Base-by-base conservation (phyloP, 108 stramenopile species). In the Schizochytrium sp. region DNA sequence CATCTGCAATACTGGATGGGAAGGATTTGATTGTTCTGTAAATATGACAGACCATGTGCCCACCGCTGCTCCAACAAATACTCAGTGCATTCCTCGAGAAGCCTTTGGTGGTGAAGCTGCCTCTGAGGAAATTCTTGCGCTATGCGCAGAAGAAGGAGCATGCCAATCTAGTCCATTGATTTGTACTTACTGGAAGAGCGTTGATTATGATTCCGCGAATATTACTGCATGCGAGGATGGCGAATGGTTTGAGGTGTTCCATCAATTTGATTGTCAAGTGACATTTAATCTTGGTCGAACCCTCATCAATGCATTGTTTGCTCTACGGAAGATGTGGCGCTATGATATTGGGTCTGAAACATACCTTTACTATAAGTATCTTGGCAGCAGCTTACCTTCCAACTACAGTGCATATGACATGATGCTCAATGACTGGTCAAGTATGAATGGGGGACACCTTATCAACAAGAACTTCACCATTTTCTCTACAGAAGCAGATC, bases 351-450 rank as follows among this genome's bases (percentile, higher is more conserved):
- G 76, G 5, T 47, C 50, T 8, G 76, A 83, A 42, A 83, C 76
- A n/a, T 83, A 83, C n/a, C 76, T 83, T 47, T 83, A 83, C 47
- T 83, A 83, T 53, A 83, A 83, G 76, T 83, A 83, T 53, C 49
- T 53, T 17, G 40, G 50, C 53, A 53, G 5, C 5, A 47, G 50
- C n/a, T 40, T 83, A 5, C 76, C 76, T 7, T 46, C 45, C 10
- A 42, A 83, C 3, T 83, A 55, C 47, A 55, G 50, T 38, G 76
- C 76, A 5, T 55, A 49, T 1, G 47, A 49, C 28, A 2, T 83
- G 76, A 83, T 83, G 76, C 47, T 83, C 17, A 55, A 83, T 42
- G 53, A 83, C 28, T 83, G 76, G 76, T 83, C 76, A 42, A 83
- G 76, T 53, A 5, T 83, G 15, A 53, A 83, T 53, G 76, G 76